phyloP scores from a whole-genome alignment of 2,329 filamentous ascomycete genomes.

The Monosporascus ibericus region DNA sequence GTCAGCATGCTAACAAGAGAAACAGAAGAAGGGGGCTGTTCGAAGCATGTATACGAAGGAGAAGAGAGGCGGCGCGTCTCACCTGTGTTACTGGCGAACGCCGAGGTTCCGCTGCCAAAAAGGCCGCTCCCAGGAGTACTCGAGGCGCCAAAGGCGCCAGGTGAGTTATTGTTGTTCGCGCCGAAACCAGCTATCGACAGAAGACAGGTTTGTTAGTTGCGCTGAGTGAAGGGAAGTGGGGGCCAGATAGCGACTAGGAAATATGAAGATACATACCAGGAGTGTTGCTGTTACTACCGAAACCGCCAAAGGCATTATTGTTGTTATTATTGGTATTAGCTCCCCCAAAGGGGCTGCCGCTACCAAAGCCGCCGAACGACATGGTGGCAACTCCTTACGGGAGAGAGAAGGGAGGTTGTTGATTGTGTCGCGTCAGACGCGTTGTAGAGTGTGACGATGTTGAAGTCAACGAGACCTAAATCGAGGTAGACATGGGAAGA shows the following conservation, averaged over 20 bases:
- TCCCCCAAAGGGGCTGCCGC: slow-evolving; percentile 47
- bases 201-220: slow-evolving; percentile 17
- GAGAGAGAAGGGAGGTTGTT: slow-evolving; percentile 8
- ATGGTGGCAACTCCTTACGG: slow-evolving; percentile 32
- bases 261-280: slow-evolving; percentile 43
- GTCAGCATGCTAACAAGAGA: slow-evolving; percentile 12
- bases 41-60: not conserved
- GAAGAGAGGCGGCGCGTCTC: slow-evolving; percentile 17
- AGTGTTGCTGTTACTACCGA: slow-evolving; percentile 38
- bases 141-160: slow-evolving; percentile 23
- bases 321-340: slow-evolving; percentile 42
- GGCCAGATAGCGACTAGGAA: slow-evolving; percentile 2
- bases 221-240: slow-evolving; percentile 20
- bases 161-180: slow-evolving; percentile 24
- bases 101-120: slow-evolving; percentile 29
- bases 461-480: not conserved
- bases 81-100: slow-evolving; percentile 31
- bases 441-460: slow-evolving; percentile 8
- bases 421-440: slow-evolving; percentile 25
- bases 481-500: slow-evolving; percentile 25
- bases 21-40: not conserved
- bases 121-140: slow-evolving; percentile 29
- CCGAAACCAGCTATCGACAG: slow-evolving; percentile 24
- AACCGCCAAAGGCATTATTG: slow-evolving; percentile 50
- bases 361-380: slow-evolving; percentile 51